Evolutionary conservation across 805 yeast genomes (phyloP).

Genomic region (Pichia exigua): DNA sequence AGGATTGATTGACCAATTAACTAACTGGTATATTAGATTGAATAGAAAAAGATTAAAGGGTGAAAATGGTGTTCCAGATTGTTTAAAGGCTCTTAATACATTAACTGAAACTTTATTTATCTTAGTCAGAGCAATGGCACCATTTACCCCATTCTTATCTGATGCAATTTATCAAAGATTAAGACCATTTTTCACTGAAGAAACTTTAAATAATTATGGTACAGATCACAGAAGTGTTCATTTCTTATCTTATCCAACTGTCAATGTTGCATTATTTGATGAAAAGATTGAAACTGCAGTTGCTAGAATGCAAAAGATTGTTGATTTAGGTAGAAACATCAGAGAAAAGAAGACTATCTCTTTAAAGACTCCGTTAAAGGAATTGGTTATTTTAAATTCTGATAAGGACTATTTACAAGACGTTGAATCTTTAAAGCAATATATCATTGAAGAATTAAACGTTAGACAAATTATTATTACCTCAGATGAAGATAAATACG

Average conservation of each 20-base stretch:
- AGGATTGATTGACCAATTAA: slow-evolving; percentile 83
- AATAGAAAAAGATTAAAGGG: slow-evolving; percentile 98
- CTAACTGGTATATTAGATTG: slow-evolving; percentile 98
- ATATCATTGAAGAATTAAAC: slow-evolving; percentile 86
- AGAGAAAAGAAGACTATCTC: slow-evolving; percentile 95
- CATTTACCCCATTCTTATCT: slow-evolving; percentile 94
- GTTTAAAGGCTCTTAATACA: slow-evolving; percentile 81
- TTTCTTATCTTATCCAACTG: slow-evolving; percentile 84
- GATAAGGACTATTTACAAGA: slow-evolving; percentile 70
- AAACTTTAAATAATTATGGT: slow-evolving; percentile 41
- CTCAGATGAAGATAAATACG: slow-evolving; percentile 82
- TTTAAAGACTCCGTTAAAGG: slow-evolving; percentile 88
- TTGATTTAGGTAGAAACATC: slow-evolving; percentile 91
- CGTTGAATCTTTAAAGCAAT: slow-evolving; percentile 65
- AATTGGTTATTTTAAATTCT: slow-evolving; percentile 76
- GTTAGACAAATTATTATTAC: slow-evolving; percentile 84
- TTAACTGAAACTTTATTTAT: slow-evolving; percentile 84
- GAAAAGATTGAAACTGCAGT: slow-evolving; percentile 81
- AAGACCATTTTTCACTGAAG: slow-evolving; percentile 52
- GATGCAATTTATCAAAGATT: slow-evolving; percentile 81
- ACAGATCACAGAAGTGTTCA: slow-evolving; percentile 80
- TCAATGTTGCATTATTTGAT: slow-evolving; percentile 73
- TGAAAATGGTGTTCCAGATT: slow-evolving; percentile 77
- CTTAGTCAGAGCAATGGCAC: slow-evolving; percentile 94
- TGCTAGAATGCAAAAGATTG: slow-evolving; percentile 92